phyloP scores from a whole-genome alignment of 2,329 filamentous ascomycete species.

The Botryotinia narcissicola region DNA sequence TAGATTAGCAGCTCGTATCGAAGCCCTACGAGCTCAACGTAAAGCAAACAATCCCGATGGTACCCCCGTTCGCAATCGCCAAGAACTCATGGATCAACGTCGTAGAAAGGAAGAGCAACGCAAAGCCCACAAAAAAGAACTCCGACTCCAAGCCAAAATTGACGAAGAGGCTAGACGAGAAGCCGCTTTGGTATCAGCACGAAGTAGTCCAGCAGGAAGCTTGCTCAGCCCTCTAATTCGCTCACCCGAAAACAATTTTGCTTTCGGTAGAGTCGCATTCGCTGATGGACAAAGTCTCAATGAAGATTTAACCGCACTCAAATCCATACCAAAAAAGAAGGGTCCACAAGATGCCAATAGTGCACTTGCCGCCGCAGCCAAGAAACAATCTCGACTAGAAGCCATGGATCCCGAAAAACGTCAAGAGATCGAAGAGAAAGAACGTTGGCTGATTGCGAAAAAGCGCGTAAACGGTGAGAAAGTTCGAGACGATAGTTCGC shows the following conservation, averaged over 20 bases:
- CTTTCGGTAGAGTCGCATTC: conserved; percentile 90
- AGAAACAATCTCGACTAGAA: conserved; percentile 77
- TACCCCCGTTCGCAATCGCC: conserved; percentile 77
- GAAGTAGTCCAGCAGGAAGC: conserved; percentile 55
- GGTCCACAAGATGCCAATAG: conserved; percentile 83
- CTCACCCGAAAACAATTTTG: conserved; percentile 66
- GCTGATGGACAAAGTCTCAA: conserved; percentile 79
- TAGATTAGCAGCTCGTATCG: conserved; percentile 78
- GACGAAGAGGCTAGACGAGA: conserved; percentile 71
- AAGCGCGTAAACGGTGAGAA: conserved; percentile 86
- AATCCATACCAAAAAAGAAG: conserved; percentile 71
- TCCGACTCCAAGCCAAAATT: conserved; percentile 71
- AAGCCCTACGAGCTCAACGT: conserved; percentile 77
- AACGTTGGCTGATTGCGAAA: conserved; percentile 88
- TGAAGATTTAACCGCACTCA: conserved; percentile 59
- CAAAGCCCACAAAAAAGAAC: conserved; percentile 84
- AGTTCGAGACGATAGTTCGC: conserved; percentile 77
- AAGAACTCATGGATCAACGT: conserved; percentile 88
- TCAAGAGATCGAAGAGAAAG: conserved; percentile 86
- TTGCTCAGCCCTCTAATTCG: conserved; percentile 57
- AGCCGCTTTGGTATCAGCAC: conserved; percentile 57
- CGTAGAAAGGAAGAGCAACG: conserved; percentile 83
- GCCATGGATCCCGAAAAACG: conserved; percentile 76
- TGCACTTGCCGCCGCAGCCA: conserved; percentile 80
- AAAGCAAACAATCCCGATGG: conserved; percentile 85